These are phyloP conservation scores for Yarrowia sp. DNA, from an alignment of 805 yeast genomes.

Conservation along the genomic window DNA sequence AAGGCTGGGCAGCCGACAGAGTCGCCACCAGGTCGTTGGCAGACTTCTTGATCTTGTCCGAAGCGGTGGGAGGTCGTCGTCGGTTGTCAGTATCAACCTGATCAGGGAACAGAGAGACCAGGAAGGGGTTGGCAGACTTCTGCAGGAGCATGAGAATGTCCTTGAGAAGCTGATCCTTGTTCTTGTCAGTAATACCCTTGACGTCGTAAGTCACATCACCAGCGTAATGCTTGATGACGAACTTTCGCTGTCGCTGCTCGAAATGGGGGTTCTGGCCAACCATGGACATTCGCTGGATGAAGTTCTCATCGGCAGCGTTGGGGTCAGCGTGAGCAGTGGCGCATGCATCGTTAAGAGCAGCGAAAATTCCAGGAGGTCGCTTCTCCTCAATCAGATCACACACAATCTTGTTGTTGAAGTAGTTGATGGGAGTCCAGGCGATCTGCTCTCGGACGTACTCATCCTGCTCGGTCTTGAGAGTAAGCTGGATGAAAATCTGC, in stretches of 20 bases:
- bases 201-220: conserved; percentile 97
- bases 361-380: conserved; percentile 95
- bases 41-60: conserved; percentile 87
- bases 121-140: conserved; percentile 66
- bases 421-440: conserved; percentile 95
- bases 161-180: conserved; percentile 88
- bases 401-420: conserved; percentile 92
- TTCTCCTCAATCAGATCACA: conserved; percentile 93
- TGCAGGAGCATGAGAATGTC: conserved; percentile 78
- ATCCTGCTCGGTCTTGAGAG: conserved; percentile 95
- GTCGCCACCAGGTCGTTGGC: conserved; percentile 91
- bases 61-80: conserved; percentile 91
- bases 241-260: conserved; percentile 82
- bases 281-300: conserved; percentile 85
- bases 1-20: conserved; percentile 85
- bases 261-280: conserved; percentile 81
- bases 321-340: conserved; percentile 99
- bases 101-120: conserved; percentile 60
- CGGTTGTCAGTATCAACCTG: conserved; percentile 61
- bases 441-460: conserved; percentile 94
- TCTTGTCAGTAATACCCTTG: conserved; percentile 89
- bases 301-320: conserved; percentile 92
- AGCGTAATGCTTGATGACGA: conserved; percentile 92
- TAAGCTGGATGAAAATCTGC: conserved; percentile 93
- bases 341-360: conserved; percentile 93